These are phyloP conservation scores for Aureobasidium uvarum DNA, from an alignment of 2,329 filamentous ascomycete genomes.

Conservation along the genomic window DNA sequence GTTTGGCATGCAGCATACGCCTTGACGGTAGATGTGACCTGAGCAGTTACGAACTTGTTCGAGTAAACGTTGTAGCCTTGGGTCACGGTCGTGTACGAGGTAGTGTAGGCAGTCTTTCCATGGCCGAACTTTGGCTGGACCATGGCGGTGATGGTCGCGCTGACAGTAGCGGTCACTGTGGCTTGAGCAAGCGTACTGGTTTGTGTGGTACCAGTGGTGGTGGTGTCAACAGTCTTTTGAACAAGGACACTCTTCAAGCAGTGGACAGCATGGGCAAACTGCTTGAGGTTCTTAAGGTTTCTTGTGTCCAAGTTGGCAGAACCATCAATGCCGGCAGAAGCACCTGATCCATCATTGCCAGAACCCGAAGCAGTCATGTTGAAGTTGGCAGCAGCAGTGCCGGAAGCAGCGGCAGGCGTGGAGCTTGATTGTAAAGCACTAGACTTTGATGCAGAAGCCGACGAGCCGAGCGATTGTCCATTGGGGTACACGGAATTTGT, in stretches of 20 bases:
- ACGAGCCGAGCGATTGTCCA: conserved; percentile 3
- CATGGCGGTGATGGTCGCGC: conserved; percentile 17
- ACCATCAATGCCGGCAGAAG: not conserved
- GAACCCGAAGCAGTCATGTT: conserved; percentile 10
- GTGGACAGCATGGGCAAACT: conserved; percentile 16
- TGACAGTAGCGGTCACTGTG: conserved; percentile 23
- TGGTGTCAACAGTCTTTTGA: conserved; percentile 17
- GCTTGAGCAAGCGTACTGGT: conserved; percentile 21
- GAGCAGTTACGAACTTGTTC: conserved; percentile 10
- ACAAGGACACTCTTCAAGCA: conserved; percentile 24
- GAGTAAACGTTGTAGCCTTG: conserved; percentile 22
- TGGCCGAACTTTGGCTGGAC: conserved; percentile 10
- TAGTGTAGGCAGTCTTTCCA: conserved; percentile 21
- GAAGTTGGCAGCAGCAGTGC: not conserved
- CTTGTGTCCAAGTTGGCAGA: not conserved
- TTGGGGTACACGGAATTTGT: conserved; percentile 2
- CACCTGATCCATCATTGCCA: not conserved
- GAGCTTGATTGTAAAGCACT: not conserved
- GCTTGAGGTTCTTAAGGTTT: conserved; percentile 8
- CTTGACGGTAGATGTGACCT: conserved; percentile 26
- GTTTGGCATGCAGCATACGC: conserved; percentile 27
- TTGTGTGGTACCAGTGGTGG: conserved; percentile 18
- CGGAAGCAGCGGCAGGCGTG: not conserved
- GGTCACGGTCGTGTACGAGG: conserved; percentile 20
- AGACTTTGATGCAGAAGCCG: not conserved